Evolutionary conservation across 106 monocot genomes (phyloP).

Genomic region (Acorus gramineus): DNA sequence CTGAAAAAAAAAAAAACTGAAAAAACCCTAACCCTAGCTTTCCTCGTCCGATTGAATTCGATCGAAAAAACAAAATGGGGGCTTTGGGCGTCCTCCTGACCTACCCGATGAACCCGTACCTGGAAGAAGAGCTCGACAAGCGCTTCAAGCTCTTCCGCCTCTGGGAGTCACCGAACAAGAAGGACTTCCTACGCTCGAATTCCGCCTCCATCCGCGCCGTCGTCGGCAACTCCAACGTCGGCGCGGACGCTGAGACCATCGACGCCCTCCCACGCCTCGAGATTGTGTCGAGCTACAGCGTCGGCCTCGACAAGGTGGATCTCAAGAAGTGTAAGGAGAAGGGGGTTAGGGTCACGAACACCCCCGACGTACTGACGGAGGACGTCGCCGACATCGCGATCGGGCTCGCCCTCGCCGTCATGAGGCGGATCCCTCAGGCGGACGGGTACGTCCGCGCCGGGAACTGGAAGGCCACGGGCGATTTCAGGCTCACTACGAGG

Average conservation of each 20-base stretch:
- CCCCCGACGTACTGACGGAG: conserved; percentile 66
- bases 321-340: conserved; percentile 55
- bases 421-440: conserved; percentile 39
- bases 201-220: conserved; percentile 46
- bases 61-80: background rate
- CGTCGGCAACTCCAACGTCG: conserved; percentile 37
- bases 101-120: conserved; percentile 40
- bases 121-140: conserved; percentile 47
- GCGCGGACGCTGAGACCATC: conserved; percentile 59
- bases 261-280: conserved; percentile 57
- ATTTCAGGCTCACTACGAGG: conserved; percentile 47
- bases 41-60: background rate
- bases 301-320: conserved; percentile 69
- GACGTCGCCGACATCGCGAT: conserved; percentile 81
- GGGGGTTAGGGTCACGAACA: conserved; percentile 67
- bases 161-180: conserved; percentile 36
- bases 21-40: conserved; percentile 2
- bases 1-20: no score
- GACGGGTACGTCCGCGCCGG: conserved; percentile 52
- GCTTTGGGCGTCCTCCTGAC: conserved; percentile 50
- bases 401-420: conserved; percentile 49
- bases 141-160: conserved; percentile 64
- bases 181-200: conserved; percentile 33
- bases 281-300: conserved; percentile 63
- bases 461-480: conserved; percentile 28